Evolutionary conservation across 345 rosid genomes (phyloP).

Genomic region (Orychophragmus violaceus): DNA sequence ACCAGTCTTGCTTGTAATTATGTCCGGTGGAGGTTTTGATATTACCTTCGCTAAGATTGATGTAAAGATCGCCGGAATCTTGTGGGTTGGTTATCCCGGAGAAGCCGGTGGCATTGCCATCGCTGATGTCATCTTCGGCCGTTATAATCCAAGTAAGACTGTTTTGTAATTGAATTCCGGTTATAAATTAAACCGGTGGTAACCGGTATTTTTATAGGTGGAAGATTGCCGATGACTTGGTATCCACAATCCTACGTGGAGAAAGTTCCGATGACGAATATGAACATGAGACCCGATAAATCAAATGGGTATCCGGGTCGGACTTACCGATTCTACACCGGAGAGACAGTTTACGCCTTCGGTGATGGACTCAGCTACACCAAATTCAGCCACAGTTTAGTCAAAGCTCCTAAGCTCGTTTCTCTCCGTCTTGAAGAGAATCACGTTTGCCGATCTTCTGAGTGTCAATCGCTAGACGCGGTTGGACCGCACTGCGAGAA

Average conservation of each 20-base stretch:
- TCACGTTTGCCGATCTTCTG: constrained; percentile 52
- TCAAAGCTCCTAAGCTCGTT: constrained; percentile 54
- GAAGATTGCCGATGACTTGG: constrained; percentile 93
- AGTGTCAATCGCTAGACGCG: constrained; percentile 60
- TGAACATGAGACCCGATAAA: constrained; percentile 89
- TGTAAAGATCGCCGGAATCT: constrained; percentile 54
- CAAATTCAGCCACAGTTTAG: constrained; percentile 35
- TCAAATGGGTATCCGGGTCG: constrained; percentile 85
- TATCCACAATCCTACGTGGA: constrained; percentile 73
- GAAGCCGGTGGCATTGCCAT: constrained; percentile 91
- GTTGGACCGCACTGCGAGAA: constrained; percentile 42
- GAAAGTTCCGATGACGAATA: constrained; percentile 80
- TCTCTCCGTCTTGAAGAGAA: constrained; percentile 41
- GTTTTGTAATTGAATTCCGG: neutral
- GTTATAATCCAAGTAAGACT: constrained; percentile 60
- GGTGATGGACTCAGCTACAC: constrained; percentile 89
- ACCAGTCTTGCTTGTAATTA: constrained; percentile 76
- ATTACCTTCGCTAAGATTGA: constrained; percentile 61
- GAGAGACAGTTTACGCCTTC: constrained; percentile 71
- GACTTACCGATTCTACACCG: constrained; percentile 81
- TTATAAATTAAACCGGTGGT: neutral
- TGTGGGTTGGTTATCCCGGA: constrained; percentile 97
- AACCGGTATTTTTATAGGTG: constrained; percentile 44
- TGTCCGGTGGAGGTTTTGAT: constrained; percentile 95
- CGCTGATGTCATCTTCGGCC: constrained; percentile 78